phyloP scores from a whole-genome alignment of 768 basidiomycete species.

The Dentipellis fragilis region DNA sequence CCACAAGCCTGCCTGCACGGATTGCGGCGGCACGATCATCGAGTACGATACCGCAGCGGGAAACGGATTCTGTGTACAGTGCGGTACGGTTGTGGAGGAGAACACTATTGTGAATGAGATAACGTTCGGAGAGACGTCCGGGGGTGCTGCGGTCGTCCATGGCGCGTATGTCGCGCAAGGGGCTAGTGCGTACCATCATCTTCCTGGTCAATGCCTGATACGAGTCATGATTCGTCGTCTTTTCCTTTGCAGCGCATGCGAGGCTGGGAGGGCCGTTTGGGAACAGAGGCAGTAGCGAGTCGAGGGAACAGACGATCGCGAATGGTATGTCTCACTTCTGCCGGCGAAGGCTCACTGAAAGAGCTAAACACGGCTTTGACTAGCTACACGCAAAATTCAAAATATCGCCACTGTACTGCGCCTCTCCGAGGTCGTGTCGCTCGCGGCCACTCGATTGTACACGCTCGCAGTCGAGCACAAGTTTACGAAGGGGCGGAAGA shows the following conservation, averaged over 20 bases:
- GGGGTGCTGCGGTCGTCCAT: constrained; percentile 91
- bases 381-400: constrained; percentile 78
- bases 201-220: background rate
- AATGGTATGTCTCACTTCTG: constrained; percentile 45
- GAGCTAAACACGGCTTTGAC: background rate
- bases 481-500: constrained; percentile 88
- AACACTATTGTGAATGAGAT: constrained; percentile 92
- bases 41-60: constrained; percentile 81
- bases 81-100: constrained; percentile 88
- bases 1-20: constrained; percentile 45
- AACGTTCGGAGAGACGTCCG: constrained; percentile 87
- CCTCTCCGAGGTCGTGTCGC: constrained; percentile 69
- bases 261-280: constrained; percentile 78
- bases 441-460: constrained; percentile 80
- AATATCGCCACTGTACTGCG: constrained; percentile 70
- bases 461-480: constrained; percentile 90
- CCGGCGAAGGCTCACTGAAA: background rate
- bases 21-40: constrained; percentile 77
- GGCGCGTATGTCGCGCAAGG: constrained; percentile 88
- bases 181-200: constrained; percentile 53
- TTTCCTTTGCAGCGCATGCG: constrained; percentile 50
- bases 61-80: constrained; percentile 76
- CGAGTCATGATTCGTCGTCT: background rate
- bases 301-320: constrained; percentile 83
- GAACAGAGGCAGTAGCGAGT: constrained; percentile 69